Evolutionary conservation across 2,329 filamentous ascomycete species (phyloP), one percentile per base, ranked within the genome.

Genomic region (Pestalotiopsis sp.): DNA sequence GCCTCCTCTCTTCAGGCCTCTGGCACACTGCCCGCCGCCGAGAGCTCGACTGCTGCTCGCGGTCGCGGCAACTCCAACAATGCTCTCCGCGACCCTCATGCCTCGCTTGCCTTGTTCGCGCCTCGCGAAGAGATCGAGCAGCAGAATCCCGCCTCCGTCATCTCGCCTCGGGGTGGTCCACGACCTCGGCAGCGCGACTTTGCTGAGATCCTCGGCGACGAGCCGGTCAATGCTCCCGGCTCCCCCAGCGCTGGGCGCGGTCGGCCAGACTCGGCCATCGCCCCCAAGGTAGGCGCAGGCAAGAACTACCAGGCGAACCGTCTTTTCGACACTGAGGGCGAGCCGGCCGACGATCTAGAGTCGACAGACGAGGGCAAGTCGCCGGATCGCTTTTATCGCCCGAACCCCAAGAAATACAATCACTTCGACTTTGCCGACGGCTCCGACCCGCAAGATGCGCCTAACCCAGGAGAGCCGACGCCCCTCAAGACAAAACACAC

Each of bases 381-480:
- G 36, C 75, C 78, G 31, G 83, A 84, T 56, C 81, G 81, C 67
- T 82, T 81, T 73, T 85, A 87, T 76, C 86, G 91, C 76, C 91
- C 92, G 6, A 89, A 96, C 78, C 88, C 93, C 2, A 90, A 89
- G 77, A 97, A 94, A 80, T 98, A 90, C 82, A 85, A 92, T 69
- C 95, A 98, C 81, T 97, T 97, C 77, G 91, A 94, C 69, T 92
- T 97, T 77, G 89, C 87, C 69, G 90, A 94, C 72, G 90, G 89
- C 65, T 86, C 83, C 23, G 86, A 89, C 67, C 81, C 83, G 17
- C 80, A 83, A 70, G 84, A 88, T 65, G 80, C 80, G 20, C 82
- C 84, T 14, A 76, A 83, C 71, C 77, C 82, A n/a, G 82, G 79
- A 65, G 74, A 81, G 7, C 73, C 80, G 3, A 76, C 81, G 25